phyloP scores from a whole-genome alignment of 495 filamentous ascomycete genomes.

The Xylaria curta region DNA sequence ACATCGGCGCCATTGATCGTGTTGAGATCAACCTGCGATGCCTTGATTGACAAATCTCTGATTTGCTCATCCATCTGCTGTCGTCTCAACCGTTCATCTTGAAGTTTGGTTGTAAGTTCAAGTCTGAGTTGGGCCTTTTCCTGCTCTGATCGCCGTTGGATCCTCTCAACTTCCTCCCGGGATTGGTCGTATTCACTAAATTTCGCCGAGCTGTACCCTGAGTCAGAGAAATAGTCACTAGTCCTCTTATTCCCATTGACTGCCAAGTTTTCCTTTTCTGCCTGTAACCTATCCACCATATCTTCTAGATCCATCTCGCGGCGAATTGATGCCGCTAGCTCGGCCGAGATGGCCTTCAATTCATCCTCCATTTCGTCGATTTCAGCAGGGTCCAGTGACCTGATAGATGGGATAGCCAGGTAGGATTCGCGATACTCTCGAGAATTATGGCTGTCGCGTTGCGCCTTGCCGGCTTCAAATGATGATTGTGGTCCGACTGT shows the following conservation, averaged over 20 bases:
- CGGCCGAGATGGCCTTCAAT: conserved; percentile 87
- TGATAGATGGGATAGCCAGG: conserved; percentile 53
- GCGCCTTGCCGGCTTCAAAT: conserved; percentile 46
- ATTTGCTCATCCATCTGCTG: conserved; percentile 81
- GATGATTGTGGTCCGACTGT: conserved; percentile 44
- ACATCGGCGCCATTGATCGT: conserved; percentile 55
- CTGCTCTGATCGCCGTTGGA: conserved; percentile 85
- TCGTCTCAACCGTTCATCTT: conserved; percentile 79
- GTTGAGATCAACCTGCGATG: conserved; percentile 61
- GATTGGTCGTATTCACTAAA: conserved; percentile 69
- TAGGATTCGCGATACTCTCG: conserved; percentile 54
- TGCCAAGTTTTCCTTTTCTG: conserved; percentile 67
- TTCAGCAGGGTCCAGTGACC: conserved; percentile 45
- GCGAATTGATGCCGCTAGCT: conserved; percentile 88
- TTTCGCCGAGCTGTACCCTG: conserved; percentile 83
- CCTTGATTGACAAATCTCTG: conserved; percentile 76
- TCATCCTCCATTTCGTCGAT: conserved; percentile 90
- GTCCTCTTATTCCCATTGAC: conserved; percentile 74
- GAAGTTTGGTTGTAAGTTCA: conserved; percentile 79
- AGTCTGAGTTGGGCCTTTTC: conserved; percentile 88
- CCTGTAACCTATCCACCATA: conserved; percentile 82
- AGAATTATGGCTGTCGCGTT: conserved; percentile 37
- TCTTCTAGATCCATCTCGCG: conserved; percentile 98
- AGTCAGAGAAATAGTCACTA: conserved; percentile 98
- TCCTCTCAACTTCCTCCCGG: conserved; percentile 81